These are phyloP conservation scores for Gaultheria prostrata DNA, from an alignment of 148 eudicot species.

Conservation along the genomic window DNA sequence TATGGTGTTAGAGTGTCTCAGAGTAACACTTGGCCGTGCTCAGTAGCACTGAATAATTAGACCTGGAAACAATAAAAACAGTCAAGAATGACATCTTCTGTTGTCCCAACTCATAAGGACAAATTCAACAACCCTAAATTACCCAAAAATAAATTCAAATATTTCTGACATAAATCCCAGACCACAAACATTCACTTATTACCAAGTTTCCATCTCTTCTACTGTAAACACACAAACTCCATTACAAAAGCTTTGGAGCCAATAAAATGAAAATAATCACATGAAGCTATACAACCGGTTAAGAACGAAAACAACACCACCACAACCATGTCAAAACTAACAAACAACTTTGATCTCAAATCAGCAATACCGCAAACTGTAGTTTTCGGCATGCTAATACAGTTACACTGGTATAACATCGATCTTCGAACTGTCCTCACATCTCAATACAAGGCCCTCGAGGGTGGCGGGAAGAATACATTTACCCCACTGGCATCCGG, in stretches of 20 bases:
- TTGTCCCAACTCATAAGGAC: neutral
- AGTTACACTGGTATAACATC: slow-evolving; percentile 82
- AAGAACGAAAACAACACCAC: slow-evolving; percentile 10
- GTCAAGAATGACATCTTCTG: neutral
- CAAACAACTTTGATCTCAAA: slow-evolving; percentile 15
- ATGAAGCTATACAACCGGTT: slow-evolving; percentile 32
- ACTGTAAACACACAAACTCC: slow-evolving; percentile 24
- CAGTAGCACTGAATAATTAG: too few species aligned
- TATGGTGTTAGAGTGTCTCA: too few species aligned
- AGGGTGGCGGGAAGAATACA: slow-evolving; percentile 84
- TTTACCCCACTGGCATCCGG: slow-evolving; percentile 93
- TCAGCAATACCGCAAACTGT: slow-evolving; percentile 8
- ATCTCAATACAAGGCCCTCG: slow-evolving; percentile 89
- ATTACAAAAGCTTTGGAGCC: slow-evolving; percentile 25
- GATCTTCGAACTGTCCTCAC: slow-evolving; percentile 82
- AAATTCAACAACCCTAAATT: slow-evolving; percentile 9
- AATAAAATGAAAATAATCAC: slow-evolving; percentile 19
- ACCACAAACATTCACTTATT: slow-evolving; percentile 10
- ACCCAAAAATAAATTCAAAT: slow-evolving; percentile 10
- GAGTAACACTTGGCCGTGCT: too few species aligned
- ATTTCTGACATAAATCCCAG: slow-evolving; percentile 5
- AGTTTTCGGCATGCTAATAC: slow-evolving; percentile 29
- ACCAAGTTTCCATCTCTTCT: slow-evolving; percentile 13
- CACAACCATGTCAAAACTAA: slow-evolving; percentile 7
- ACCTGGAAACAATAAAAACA: neutral